These are phyloP conservation scores for Schizopora paradoxa DNA, from an alignment of 1,284 basidiomycete species.

Conservation along the genomic window DNA sequence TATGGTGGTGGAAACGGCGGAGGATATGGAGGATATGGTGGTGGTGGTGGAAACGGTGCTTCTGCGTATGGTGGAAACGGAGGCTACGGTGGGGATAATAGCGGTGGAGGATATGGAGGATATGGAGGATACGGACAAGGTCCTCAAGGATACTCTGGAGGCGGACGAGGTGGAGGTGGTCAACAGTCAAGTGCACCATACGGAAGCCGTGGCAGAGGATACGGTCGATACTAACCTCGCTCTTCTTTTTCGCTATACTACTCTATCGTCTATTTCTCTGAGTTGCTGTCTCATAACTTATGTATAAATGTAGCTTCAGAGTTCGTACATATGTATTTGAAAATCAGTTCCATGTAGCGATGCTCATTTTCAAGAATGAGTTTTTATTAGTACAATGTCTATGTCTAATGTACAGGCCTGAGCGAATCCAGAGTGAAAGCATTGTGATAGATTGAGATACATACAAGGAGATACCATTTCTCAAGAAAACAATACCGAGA, in stretches of 20 bases:
- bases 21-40: slow-evolving; percentile 16
- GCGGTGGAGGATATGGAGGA: slow-evolving; percentile 16
- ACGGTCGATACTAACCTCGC: slow-evolving; percentile 9
- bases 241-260: background rate
- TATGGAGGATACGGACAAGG: slow-evolving; percentile 8
- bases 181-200: background rate
- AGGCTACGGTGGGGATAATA: slow-evolving; percentile 11
- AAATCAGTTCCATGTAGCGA: too few species aligned
- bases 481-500: too few species aligned
- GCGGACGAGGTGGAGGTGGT: slow-evolving; percentile 9
- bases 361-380: too few species aligned
- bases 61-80: slow-evolving; percentile 7
- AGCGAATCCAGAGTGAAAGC: too few species aligned
- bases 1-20: slow-evolving; percentile 26
- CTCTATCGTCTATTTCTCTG: too few species aligned
- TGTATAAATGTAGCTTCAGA: too few species aligned
- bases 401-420: too few species aligned
- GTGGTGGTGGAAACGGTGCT: slow-evolving; percentile 13
- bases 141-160: slow-evolving; percentile 1
- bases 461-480: too few species aligned
- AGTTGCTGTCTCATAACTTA: too few species aligned
- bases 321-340: too few species aligned
- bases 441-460: too few species aligned
- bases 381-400: too few species aligned
- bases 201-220: slow-evolving; percentile 12